phyloP scores from a whole-genome alignment of 2,329 filamentous ascomycete genomes.

The Aspergillus brasiliensis region DNA sequence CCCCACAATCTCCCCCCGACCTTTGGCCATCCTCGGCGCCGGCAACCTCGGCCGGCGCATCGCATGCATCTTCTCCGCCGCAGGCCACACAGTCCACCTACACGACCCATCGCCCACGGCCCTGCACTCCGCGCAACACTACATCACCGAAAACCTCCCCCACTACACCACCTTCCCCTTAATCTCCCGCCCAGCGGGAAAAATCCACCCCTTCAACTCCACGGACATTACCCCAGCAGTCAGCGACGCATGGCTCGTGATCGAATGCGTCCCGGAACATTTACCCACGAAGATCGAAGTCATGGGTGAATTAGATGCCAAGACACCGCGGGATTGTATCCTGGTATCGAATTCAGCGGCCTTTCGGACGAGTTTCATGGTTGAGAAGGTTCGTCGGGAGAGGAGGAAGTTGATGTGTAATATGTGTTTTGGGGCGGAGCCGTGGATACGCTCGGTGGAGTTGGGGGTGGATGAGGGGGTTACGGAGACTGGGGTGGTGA shows the following conservation, averaged over 20 bases:
- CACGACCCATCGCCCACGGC: constrained; percentile 34
- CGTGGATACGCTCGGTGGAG: constrained; percentile 48
- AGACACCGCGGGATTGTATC: constrained; percentile 50
- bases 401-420: constrained; percentile 50
- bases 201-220: constrained; percentile 24
- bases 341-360: constrained; percentile 56
- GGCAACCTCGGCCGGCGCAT: not conserved
- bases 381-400: constrained; percentile 30
- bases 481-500: constrained; percentile 35
- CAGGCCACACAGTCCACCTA: constrained; percentile 29
- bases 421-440: constrained; percentile 57
- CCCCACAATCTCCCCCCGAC: not conserved
- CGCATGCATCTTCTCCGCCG: constrained; percentile 20
- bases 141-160: constrained; percentile 20
- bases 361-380: constrained; percentile 54
- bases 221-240: constrained; percentile 46
- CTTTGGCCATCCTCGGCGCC: not conserved
- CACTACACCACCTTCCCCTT: constrained; percentile 3
- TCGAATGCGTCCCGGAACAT: constrained; percentile 57
- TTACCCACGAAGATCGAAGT: constrained; percentile 53
- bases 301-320: constrained; percentile 50
- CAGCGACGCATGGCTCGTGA: constrained; percentile 53
- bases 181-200: not conserved
- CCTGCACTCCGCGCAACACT: constrained; percentile 26
- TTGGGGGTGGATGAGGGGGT: constrained; percentile 53